phyloP scores from a whole-genome alignment of 2,329 filamentous ascomycete genomes.

The Calonectria leucothoes region DNA sequence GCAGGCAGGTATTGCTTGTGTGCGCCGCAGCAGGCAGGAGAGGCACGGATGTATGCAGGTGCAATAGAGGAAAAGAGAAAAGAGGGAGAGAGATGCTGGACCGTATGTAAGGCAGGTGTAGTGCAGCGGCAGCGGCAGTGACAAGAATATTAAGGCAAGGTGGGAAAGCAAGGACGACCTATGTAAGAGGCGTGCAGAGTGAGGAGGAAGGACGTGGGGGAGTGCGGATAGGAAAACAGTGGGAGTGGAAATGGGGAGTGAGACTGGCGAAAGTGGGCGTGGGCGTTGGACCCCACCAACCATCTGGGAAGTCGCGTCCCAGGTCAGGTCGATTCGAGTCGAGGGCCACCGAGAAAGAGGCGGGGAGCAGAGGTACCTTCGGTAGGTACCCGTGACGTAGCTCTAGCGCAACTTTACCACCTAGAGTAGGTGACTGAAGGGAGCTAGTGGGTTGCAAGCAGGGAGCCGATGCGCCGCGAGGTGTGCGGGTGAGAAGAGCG shows the following conservation, averaged over 20 bases:
- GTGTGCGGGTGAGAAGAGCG: slow-evolving; percentile 13
- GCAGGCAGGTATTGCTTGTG: not conserved
- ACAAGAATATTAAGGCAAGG: slow-evolving; percentile 8
- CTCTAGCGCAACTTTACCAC: slow-evolving; percentile 7
- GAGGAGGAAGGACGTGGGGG: slow-evolving; percentile 15
- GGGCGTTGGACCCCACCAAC: slow-evolving; percentile 31
- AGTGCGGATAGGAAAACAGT: slow-evolving; percentile 28
- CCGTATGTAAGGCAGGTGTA: slow-evolving; percentile 12
- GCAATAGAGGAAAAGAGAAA: not conserved
- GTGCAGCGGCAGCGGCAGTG: slow-evolving; percentile 13
- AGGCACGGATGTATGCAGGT: slow-evolving; percentile 13
- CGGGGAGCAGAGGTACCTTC: slow-evolving; percentile 10
- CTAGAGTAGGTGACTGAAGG: not conserved
- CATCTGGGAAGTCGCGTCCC: slow-evolving; percentile 23
- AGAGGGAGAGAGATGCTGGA: slow-evolving; percentile 1
- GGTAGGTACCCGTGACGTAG: slow-evolving; percentile 26
- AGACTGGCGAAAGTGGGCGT: slow-evolving; percentile 22
- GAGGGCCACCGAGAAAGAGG: slow-evolving; percentile 14
- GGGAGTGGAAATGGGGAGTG: slow-evolving; percentile 23
- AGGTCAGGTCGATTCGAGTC: slow-evolving; percentile 19
- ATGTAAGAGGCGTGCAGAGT: slow-evolving; percentile 18
- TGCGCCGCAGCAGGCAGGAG: not conserved
- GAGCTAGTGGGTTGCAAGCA: slow-evolving; percentile 9
- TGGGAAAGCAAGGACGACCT: slow-evolving; percentile 20
- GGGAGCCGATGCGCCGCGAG: slow-evolving; percentile 8